phyloP scores from a whole-genome alignment of 805 yeast genomes.

The Yarrowia hollandica region DNA sequence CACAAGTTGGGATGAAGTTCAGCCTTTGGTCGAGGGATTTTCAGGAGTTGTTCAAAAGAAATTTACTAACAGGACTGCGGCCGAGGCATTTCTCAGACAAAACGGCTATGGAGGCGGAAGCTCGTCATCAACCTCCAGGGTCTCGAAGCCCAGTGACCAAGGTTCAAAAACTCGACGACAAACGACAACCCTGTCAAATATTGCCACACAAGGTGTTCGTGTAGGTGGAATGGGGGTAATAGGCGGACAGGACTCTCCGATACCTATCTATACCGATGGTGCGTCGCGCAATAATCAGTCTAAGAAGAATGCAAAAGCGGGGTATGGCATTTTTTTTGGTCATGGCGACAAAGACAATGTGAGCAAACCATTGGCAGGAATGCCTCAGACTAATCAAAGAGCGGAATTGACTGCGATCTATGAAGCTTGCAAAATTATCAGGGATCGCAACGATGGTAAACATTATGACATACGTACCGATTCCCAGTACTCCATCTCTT shows the following conservation, averaged over 20 bases:
- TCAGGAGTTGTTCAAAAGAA: neutral
- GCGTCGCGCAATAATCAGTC: constrained; percentile 18
- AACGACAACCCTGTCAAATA: no score
- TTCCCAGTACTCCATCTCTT: constrained; percentile 6
- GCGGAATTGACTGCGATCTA: neutral
- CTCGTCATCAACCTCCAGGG: neutral
- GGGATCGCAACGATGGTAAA: neutral
- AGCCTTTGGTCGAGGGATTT: neutral
- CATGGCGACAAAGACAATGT: neutral
- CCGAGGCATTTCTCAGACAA: neutral
- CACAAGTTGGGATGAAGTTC: neutral
- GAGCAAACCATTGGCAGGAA: neutral
- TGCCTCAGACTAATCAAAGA: constrained; percentile 1
- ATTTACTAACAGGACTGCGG: neutral
- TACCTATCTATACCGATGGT: constrained; percentile 4
- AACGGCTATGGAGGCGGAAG: neutral
- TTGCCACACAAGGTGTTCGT: no score
- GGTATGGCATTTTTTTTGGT: constrained; percentile 8
- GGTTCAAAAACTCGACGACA: neutral
- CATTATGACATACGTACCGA: constrained; percentile 5
- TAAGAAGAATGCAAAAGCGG: neutral
- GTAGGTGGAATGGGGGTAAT: neutral
- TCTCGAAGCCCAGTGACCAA: neutral
- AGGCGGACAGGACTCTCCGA: neutral
- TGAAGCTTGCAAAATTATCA: constrained; percentile 2